Percentiles rank a stretch among this genome's conserved stretches.
These are phyloP conservation scores for Gaertneriomyces sp. DNA, from an alignment of 192 early-diverging fungal genomes.

Conservation along the genomic window DNA sequence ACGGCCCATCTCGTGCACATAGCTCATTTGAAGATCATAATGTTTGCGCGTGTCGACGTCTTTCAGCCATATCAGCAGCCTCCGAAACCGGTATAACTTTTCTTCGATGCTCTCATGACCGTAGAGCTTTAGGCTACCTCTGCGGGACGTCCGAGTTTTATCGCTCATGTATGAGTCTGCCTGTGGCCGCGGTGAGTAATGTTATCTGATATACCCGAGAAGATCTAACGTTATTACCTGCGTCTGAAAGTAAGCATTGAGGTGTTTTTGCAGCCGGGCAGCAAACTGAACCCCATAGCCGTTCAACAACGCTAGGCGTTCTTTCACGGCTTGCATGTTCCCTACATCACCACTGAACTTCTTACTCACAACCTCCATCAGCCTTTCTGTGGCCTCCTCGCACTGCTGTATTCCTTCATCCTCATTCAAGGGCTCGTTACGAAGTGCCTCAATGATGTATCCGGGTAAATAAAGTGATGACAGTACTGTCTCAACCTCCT, in stretches of 20 bases:
- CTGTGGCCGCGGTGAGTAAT: slow-evolving; percentile 11
- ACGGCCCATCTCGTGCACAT: slow-evolving; percentile 37
- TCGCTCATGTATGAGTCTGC: slow-evolving; percentile 41
- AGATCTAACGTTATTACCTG: slow-evolving; percentile 8
- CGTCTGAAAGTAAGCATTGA: slow-evolving; percentile 25
- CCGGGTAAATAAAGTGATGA: slow-evolving; percentile 40
- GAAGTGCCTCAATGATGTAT: slow-evolving; percentile 39
- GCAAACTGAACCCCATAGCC: slow-evolving; percentile 47
- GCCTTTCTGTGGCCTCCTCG: slow-evolving; percentile 39
- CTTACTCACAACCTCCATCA: slow-evolving; percentile 29
- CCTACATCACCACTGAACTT: slow-evolving; percentile 35
- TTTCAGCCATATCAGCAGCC: slow-evolving; percentile 52
- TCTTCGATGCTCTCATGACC: slow-evolving; percentile 47
- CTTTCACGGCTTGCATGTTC: slow-evolving; percentile 40
- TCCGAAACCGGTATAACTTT: slow-evolving; percentile 41
- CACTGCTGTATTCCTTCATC: slow-evolving; percentile 42
- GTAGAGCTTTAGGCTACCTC: slow-evolving; percentile 31
- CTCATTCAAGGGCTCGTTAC: slow-evolving; percentile 48
- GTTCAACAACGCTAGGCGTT: slow-evolving; percentile 38
- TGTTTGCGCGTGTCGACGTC: slow-evolving; percentile 52
- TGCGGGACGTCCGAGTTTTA: slow-evolving; percentile 25
- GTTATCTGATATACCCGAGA: not conserved
- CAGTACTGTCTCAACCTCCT: slow-evolving; percentile 81
- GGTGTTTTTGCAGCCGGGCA: slow-evolving; percentile 37
- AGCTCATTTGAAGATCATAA: slow-evolving; percentile 54